Base-by-base conservation (phyloP, 179 eudicot genomes). In the Camellia oleifera region DNA sequence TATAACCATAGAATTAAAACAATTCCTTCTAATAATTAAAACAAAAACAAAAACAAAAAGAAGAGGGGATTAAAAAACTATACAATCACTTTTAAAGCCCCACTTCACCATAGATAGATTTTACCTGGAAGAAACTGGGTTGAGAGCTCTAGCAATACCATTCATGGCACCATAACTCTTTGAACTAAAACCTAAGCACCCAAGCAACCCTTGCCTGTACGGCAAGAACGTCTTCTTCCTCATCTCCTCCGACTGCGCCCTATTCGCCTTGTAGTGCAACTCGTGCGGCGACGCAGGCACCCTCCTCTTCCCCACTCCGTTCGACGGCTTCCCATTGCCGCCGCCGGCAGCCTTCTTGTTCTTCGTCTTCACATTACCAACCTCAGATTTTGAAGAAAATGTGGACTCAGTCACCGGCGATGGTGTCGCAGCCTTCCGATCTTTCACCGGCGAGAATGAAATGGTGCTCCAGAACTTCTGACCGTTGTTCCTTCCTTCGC, bases 211-310 rank as follows among this genome's bases (percentile, higher is more conserved):
- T 90, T 94, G 98, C 83, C 90, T 86, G 82, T 94, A 94, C 3
- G 98, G 98, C 86, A 94, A 83, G 76, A 83, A 92, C 6, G 98
- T 94, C 88, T 89, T 94, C 93, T 86, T 92, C 92, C 88, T 91
- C 93, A 92, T 85, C 90, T 92, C 98, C 88, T 94, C 95, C 17
- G 98, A 88, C 66, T 89, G 91, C 6, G 94, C 98, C 75, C 98
- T 76, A 42, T 92, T 90, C 58, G 92, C 88, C 26, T 91, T 88
- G 88, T 94, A 94, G 84, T 91, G 97, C 85, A 87, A 20, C 83
- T 92, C 98, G 54, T 94, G 97, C 44, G 97, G 85, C 54, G 94
- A 94, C 2, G 74, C 68, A 4, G 83, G 70, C 42, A 74, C 81
- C 68, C 96, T 81, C 81, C 93, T 76, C 63, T 89, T 94, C 32